Base-by-base conservation (phyloP, 2,329 filamentous ascomycete genomes). In the Aspergillus sp. region DNA sequence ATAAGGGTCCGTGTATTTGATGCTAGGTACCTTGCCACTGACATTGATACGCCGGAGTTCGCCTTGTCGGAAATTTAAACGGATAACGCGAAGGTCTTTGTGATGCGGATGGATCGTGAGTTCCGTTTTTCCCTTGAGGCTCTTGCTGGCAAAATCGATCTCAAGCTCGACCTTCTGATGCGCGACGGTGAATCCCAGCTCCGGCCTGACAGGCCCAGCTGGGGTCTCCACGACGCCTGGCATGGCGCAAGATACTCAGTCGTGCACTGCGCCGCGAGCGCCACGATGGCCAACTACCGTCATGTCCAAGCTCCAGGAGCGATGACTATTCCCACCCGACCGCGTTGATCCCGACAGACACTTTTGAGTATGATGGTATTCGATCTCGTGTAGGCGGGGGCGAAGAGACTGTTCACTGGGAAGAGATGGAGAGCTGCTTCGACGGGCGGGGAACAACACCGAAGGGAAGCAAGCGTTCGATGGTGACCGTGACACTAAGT, bases 81-180 rank as follows among this genome's bases (percentile, higher is more conserved):
- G 79, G 52, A 90, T 81, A 21, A 78, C 74, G 62, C 78, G 80
- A 56, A 89, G 76, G 32, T 86, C 81, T 62, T 80, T 80, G 61
- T 80, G 78, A 60, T 84, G 81, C 19, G 87, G 87, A 67, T 90
- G 88, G 57, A 98, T 87, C 30, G 89, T 90, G 67, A 99, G 90
- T 67, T 93, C 89, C 8, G 91, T 91, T 64, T 86, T 89, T 54
- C 95, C 95, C 63, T 85, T 88, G 70, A 98, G 80, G 70, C 83
- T 85, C 76, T 88, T 89, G 57, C 85, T 86, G 65, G 85, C 84
- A 74, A 99, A 96, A 78, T 96, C 91, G 72, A 99, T 83, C 70
- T 98, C 93, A 62, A 99, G 82, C 69, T 92, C 89, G 53, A 99
- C 89, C 74, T 91, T 91, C 78, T 98, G 94, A 78, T 92, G 89